These are phyloP conservation scores for Neurospora sp. DNA, from an alignment of 495 filamentous ascomycete species.

Conservation along the genomic window DNA sequence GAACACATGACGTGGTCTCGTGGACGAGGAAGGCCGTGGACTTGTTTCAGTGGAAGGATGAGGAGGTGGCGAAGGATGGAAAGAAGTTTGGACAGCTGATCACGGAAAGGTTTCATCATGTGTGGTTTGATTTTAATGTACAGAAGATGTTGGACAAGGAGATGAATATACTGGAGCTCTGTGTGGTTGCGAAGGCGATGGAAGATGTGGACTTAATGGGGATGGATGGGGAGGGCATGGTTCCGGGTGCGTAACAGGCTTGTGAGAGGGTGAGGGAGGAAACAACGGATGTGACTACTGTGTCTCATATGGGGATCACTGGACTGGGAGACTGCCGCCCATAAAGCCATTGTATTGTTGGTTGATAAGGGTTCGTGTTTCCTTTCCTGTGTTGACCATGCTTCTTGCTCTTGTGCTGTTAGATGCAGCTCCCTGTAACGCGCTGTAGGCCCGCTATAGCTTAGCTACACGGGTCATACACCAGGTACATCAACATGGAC, in stretches of 20 bases:
- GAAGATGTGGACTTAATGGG: not conserved
- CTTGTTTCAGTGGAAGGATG: slow-evolving; percentile 31
- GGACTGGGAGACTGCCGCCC: too few relatives aligned
- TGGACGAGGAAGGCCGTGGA: slow-evolving; percentile 25
- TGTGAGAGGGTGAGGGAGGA: not conserved
- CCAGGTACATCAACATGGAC: not conserved
- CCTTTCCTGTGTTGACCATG: not conserved
- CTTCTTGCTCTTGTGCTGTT: not conserved
- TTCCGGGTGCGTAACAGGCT: too few relatives aligned
- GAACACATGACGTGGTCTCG: slow-evolving; percentile 28
- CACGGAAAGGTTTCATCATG: slow-evolving; percentile 18
- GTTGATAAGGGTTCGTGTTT: not conserved
- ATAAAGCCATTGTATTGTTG: too few relatives aligned
- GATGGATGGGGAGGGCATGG: too few relatives aligned
- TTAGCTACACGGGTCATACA: not conserved
- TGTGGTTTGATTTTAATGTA: slow-evolving; percentile 32
- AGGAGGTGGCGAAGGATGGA: slow-evolving; percentile 16
- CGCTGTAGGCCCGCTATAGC: not conserved
- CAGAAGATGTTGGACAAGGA: slow-evolving; percentile 20
- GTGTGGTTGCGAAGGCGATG: not conserved
- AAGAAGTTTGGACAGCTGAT: slow-evolving; percentile 22
- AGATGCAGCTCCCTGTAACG: not conserved
- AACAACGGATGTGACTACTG: not conserved
- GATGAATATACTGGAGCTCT: not conserved
- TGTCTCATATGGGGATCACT: not conserved